phyloP scores from a whole-genome alignment of 176 grass and related monocot genomes.

The Musa schizocarpa region DNA sequence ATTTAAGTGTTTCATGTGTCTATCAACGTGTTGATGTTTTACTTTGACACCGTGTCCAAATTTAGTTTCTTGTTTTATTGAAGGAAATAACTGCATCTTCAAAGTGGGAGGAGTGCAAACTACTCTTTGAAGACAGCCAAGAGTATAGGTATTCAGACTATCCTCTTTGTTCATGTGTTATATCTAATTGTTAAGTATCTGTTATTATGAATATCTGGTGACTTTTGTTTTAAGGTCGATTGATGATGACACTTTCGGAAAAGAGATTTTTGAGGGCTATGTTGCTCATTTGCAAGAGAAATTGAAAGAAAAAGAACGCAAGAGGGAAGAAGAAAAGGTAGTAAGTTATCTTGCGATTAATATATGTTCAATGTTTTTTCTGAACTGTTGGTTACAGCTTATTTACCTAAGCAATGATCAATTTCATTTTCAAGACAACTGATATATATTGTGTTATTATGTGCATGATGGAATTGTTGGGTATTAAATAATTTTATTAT shows the following conservation, averaged over 20 bases:
- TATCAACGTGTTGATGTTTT: not conserved
- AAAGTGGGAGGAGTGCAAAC: slow-evolving; percentile 84
- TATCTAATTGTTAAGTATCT: not conserved
- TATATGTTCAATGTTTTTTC: not conserved
- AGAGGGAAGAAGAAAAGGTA: slow-evolving; percentile 96
- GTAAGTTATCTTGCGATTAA: slow-evolving; percentile 5
- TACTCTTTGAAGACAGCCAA: slow-evolving; percentile 60
- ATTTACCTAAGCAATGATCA: no score
- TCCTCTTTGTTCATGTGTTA: slow-evolving; percentile 3
- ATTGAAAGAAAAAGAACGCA: slow-evolving; percentile 85
- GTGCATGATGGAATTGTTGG: no score
- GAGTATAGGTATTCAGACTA: slow-evolving; percentile 56
- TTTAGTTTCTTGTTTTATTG: not conserved
- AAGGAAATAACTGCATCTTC: slow-evolving; percentile 79
- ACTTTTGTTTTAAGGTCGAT: slow-evolving; percentile 39
- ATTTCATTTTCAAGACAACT: no score
- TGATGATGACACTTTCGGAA: slow-evolving; percentile 45
- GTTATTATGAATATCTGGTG: not conserved
- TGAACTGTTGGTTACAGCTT: not conserved
- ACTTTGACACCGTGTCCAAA: not conserved
- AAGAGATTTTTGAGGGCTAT: slow-evolving; percentile 87
- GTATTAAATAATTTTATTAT: no score
- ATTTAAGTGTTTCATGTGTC: no score
- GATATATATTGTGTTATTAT: no score
- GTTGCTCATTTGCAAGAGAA: slow-evolving; percentile 80